Evolutionary conservation across 306 rosid species (phyloP).

Genomic region (Cucurbita moschata): DNA sequence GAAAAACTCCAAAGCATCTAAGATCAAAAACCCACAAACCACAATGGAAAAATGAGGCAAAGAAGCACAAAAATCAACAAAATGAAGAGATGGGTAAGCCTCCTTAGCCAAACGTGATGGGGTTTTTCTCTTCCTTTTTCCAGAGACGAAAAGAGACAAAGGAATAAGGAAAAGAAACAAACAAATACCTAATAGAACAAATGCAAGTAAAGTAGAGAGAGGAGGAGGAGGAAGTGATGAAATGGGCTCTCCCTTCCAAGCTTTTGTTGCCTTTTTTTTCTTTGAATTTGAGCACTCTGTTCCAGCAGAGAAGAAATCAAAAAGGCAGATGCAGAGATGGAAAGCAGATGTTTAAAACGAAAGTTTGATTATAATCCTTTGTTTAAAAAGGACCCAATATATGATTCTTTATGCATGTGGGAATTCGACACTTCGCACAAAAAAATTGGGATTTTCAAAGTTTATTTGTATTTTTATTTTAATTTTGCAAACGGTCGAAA

Average conservation of each 20-base stretch:
- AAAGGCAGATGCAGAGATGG: background rate
- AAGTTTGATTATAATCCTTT: background rate
- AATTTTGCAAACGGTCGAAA: slow-evolving; percentile 1
- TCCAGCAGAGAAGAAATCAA: background rate
- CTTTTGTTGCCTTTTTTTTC: background rate
- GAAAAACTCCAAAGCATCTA: background rate
- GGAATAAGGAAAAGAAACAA: background rate
- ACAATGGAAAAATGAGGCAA: background rate
- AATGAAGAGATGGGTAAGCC: background rate
- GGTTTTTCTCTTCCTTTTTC: background rate
- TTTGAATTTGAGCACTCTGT: background rate
- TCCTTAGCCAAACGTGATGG: background rate
- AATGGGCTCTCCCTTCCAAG: background rate
- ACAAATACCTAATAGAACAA: background rate
- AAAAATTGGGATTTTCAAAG: background rate
- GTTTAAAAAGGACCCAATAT: background rate
- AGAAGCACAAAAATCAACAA: background rate
- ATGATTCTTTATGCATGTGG: background rate
- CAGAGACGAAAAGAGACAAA: background rate
- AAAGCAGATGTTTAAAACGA: background rate
- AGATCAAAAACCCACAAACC: background rate
- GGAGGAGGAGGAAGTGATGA: background rate
- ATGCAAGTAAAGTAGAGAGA: background rate
- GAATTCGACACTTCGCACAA: background rate
- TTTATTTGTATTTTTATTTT: background rate